Base-by-base conservation (phyloP, 208 protist genomes). In the Leishmania braziliensis region DNA sequence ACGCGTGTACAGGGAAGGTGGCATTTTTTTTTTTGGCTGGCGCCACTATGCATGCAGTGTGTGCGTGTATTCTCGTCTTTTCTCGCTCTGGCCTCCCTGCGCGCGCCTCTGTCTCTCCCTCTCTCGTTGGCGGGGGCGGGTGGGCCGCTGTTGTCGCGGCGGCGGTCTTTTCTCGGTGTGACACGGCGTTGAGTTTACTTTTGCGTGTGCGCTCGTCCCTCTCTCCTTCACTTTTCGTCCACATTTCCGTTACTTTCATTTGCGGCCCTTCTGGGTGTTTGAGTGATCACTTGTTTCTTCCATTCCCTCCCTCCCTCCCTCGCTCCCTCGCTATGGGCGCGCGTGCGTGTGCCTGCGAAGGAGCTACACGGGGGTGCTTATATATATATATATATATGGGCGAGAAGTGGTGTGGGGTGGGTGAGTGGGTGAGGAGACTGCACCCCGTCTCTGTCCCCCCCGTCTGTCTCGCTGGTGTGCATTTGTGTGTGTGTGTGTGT, bases 211-310 rank as follows among this genome's bases (percentile, higher is more conserved):
- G 69, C 69, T 14, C 10, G 18, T 53, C 10, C 18, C 0, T 33
- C 8, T 73, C 36, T 54, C 10, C 54, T 81, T 80, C 78, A 78
- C 68, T 20, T 33, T 81, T 68, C 77, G 33, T 68, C 23, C 69
- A 33, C 70, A 74, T 79, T 69, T 65, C n/a, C 80, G 79, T 78
- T 76, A 75, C 43, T 46, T 46, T 46, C 3, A 46, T 46, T 46
- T 46, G 43, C 43, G 43, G 43, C 43, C 43, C 43, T 46, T 46
- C 43, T 46, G 43, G 2, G 43, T 46, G 43, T 46, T 46, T 46
- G 43, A 46, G 43, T 46, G 43, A 5, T 39, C 29, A 36, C 26
- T 68, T n/a, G 26, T 68, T n/a, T n/a, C 29, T 68, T 58, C 54
- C 12, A 16, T 58, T 14, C 54, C 54, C 54, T 23, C 0, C 20